Evolutionary conservation across 2,329 filamentous ascomycete species (phyloP).

Genomic region (Geosmithia morbida): DNA sequence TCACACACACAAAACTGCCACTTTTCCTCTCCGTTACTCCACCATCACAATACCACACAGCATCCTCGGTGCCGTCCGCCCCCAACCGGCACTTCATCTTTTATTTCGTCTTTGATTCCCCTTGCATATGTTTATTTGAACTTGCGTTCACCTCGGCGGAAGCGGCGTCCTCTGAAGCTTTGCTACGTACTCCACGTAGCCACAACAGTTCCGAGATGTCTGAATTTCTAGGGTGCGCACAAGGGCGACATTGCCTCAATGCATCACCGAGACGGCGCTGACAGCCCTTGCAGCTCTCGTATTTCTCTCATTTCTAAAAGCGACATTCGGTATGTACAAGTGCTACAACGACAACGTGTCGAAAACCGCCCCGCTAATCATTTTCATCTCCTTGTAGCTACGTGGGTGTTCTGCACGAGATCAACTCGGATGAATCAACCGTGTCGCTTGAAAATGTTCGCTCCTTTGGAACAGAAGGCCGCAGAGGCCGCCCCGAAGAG

Average conservation of each 20-base stretch:
- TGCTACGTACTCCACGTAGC: constrained; percentile 27
- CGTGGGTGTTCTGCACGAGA: constrained; percentile 89
- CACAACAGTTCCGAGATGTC: constrained; percentile 29
- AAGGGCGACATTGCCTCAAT: constrained; percentile 3
- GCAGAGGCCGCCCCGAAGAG: constrained; percentile 61
- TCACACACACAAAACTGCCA: constrained; percentile 1
- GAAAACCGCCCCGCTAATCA: constrained; percentile 14
- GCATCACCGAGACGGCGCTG: constrained; percentile 40
- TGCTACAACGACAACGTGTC: neutral
- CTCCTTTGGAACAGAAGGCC: constrained; percentile 88
- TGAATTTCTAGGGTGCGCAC: constrained; percentile 41
- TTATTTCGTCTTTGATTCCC: constrained; percentile 1
- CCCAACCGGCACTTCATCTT: constrained; percentile 2
- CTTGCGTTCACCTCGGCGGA: constrained; percentile 3
- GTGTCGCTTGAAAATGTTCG: constrained; percentile 94
- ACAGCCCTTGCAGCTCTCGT: constrained; percentile 47
- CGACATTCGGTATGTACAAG: constrained; percentile 63
- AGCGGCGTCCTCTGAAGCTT: constrained; percentile 12
- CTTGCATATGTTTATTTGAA: neutral
- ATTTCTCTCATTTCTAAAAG: constrained; percentile 97
- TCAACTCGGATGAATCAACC: constrained; percentile 93
- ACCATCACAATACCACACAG: neutral
- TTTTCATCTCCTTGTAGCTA: constrained; percentile 45
- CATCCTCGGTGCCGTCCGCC: neutral
- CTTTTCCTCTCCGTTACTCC: constrained; percentile 2